Evolutionary conservation across 176 grass and related monocot genomes (phyloP).

Genomic region (Oryza brachyantha): DNA sequence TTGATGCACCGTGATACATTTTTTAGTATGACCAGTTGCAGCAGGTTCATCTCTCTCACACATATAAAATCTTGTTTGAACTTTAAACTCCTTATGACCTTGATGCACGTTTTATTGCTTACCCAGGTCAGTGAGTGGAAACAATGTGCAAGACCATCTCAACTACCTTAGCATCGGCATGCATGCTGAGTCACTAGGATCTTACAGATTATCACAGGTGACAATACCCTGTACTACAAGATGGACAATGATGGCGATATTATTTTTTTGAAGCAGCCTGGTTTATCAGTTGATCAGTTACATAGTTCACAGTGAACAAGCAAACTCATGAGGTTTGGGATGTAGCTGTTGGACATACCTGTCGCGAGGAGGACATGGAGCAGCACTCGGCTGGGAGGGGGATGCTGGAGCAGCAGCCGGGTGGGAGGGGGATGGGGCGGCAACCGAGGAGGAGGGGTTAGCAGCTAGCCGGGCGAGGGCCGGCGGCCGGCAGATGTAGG

Average conservation of each 20-base stretch:
- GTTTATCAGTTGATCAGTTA: slow-evolving; percentile 26
- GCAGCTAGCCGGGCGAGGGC: no score
- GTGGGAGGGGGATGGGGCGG: no score
- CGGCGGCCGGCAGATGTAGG: no score
- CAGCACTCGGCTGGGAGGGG: no score
- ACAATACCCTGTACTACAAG: slow-evolving; percentile 33
- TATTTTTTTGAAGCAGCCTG: slow-evolving; percentile 46
- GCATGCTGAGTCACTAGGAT: slow-evolving; percentile 52
- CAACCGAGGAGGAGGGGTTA: no score
- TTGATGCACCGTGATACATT: background rate
- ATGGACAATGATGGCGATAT: slow-evolving; percentile 43
- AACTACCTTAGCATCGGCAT: slow-evolving; percentile 60
- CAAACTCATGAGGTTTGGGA: slow-evolving; percentile 14
- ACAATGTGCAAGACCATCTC: slow-evolving; percentile 69
- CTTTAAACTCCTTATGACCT: background rate
- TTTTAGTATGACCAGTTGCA: background rate
- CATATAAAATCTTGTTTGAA: background rate
- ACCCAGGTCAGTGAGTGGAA: slow-evolving; percentile 68
- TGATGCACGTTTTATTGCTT: background rate
- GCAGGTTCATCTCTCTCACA: slow-evolving; percentile 47
- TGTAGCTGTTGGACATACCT: no score
- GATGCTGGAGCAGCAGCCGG: no score
- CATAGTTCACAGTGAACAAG: slow-evolving; percentile 31
- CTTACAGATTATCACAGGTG: slow-evolving; percentile 53
- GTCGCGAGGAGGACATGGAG: no score